Percentiles rank a stretch among this genome's conserved stretches.
These are phyloP conservation scores for Hortaea werneckii DNA, from an alignment of 2,329 filamentous ascomycete genomes.

Conservation along the genomic window DNA sequence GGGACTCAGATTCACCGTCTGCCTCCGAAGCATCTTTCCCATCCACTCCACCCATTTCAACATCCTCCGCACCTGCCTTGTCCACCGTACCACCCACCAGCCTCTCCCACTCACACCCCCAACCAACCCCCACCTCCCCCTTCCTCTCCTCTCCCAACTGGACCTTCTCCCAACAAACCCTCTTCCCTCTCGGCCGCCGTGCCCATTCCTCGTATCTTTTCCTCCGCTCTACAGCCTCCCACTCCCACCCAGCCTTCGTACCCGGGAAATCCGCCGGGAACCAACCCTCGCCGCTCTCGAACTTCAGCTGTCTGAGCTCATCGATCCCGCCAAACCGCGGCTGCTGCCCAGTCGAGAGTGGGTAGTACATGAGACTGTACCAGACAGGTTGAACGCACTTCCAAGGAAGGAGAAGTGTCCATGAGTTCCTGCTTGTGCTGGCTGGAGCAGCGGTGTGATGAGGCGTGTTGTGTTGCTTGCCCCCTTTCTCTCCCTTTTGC, in stretches of 20 bases:
- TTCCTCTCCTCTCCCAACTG: constrained; percentile 63
- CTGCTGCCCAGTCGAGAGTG: constrained; percentile 68
- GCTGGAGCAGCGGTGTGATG: background rate
- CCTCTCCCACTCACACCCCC: constrained; percentile 72
- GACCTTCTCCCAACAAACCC: constrained; percentile 63
- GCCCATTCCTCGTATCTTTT: constrained; percentile 58
- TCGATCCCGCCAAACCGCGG: constrained; percentile 73
- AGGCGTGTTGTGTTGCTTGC: constrained; percentile 22
- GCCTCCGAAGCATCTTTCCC: background rate
- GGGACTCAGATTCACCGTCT: no score
- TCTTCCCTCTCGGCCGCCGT: constrained; percentile 69
- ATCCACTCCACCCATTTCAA: background rate
- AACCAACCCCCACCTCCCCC: constrained; percentile 74
- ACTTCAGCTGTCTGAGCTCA: constrained; percentile 68
- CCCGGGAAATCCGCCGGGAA: constrained; percentile 80
- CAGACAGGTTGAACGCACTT: constrained; percentile 78
- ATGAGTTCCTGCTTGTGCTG: constrained; percentile 37
- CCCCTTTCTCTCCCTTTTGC: background rate
- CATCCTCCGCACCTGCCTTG: background rate
- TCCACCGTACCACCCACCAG: constrained; percentile 29
- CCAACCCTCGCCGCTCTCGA: constrained; percentile 68
- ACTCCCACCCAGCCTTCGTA: constrained; percentile 66
- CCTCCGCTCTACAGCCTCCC: constrained; percentile 58
- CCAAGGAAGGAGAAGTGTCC: constrained; percentile 83
- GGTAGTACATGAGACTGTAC: constrained; percentile 76